Evolutionary conservation across 352 stramenopile genomes (phyloP).

Genomic region (Lagenidium sp.): DNA sequence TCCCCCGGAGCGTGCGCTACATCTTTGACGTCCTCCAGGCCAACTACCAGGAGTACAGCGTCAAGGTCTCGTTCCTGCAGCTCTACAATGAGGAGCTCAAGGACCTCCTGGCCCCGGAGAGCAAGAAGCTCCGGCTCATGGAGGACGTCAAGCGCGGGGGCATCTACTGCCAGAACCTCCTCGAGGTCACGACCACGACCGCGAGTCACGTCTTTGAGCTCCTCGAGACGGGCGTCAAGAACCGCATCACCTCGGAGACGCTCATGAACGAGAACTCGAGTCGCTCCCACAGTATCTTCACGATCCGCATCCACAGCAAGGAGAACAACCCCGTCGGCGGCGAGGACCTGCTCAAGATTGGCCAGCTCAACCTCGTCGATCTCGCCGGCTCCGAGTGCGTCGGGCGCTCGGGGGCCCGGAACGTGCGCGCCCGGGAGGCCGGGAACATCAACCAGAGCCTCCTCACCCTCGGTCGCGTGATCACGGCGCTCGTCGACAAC

Average conservation of each 20-base stretch:
- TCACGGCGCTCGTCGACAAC: conserved; percentile 96
- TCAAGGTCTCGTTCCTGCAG: conserved; percentile 96
- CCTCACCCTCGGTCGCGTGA: conserved; percentile 95
- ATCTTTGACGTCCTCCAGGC: conserved; percentile 95
- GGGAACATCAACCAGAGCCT: conserved; percentile 98
- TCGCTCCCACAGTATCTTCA: conserved; percentile 98
- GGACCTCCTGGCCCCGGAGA: conserved; percentile 83
- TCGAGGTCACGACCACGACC: conserved; percentile 81
- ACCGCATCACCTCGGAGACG: conserved; percentile 89
- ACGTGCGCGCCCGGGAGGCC: conserved; percentile 82
- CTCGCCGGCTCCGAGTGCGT: conserved; percentile 95
- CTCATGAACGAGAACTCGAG: conserved; percentile 95
- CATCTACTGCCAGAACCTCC: conserved; percentile 85
- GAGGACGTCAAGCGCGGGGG: conserved; percentile 83
- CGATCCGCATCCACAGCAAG: conserved; percentile 95
- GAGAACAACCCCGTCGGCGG: conserved; percentile 78
- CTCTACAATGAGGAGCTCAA: conserved; percentile 99
- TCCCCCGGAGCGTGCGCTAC: conserved; percentile 88
- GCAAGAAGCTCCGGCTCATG: conserved; percentile 84
- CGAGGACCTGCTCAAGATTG: conserved; percentile 84
- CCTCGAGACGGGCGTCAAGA: conserved; percentile 86
- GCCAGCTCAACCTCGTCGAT: conserved; percentile 97
- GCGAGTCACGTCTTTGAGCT: conserved; percentile 82
- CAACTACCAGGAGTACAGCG: conserved; percentile 86
- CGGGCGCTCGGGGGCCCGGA: conserved; percentile 84